Evolutionary conservation across 2,329 filamentous ascomycete species (phyloP).

Genomic region (Colletotrichum filicis): DNA sequence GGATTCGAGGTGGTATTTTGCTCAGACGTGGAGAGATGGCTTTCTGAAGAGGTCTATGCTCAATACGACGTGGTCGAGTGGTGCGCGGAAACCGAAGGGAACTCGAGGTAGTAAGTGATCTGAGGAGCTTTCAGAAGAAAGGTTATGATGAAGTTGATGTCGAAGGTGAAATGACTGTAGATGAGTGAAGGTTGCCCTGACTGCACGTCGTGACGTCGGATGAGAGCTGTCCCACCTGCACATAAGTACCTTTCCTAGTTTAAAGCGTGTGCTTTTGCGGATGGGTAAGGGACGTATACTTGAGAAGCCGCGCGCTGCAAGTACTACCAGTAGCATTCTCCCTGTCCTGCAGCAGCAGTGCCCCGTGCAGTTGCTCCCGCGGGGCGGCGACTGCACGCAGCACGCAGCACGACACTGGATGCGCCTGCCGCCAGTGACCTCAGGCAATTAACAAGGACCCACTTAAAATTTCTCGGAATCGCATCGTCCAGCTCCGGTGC

Average conservation of each 20-base stretch:
- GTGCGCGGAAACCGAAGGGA: no score
- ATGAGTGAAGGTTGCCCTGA: background rate
- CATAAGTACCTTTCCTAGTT: background rate
- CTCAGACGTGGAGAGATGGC: background rate
- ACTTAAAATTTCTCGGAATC: slow-evolving; percentile 8
- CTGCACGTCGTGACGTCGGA: slow-evolving; percentile 17
- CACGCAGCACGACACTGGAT: background rate
- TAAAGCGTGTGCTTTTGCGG: background rate
- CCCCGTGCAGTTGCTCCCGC: background rate
- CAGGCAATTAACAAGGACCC: background rate
- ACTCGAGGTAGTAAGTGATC: no score
- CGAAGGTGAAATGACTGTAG: background rate
- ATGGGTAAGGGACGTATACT: background rate
- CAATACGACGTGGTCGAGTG: background rate
- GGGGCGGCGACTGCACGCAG: slow-evolving; percentile 7
- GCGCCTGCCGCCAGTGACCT: slow-evolving; percentile 4
- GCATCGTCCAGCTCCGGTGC: background rate
- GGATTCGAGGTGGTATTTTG: background rate
- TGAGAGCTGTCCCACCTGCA: background rate
- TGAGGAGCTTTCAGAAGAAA: background rate
- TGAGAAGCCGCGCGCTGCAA: background rate
- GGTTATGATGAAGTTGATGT: background rate
- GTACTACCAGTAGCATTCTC: background rate
- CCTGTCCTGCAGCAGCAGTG: background rate
- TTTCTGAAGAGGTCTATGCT: background rate